Evolutionary conservation across 495 filamentous ascomycete species (phyloP), one percentile per base, ranked within the genome.

Genomic region (Glonium stellatum): DNA sequence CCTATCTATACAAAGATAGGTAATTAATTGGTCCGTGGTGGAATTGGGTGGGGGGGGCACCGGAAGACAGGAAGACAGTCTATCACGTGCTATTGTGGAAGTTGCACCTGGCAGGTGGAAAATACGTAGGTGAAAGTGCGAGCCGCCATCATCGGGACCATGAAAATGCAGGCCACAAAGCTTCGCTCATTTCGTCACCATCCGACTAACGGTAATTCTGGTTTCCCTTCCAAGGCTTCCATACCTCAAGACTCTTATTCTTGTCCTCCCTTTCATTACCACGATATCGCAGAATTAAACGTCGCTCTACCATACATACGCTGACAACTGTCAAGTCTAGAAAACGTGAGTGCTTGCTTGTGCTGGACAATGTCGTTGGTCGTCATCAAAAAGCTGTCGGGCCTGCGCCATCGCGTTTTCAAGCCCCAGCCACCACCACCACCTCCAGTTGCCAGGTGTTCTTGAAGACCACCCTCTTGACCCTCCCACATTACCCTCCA

Each of bases 181-280:
- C 27, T 31, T 31, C 27, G 27, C 27, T 59, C 60, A 67, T 67
- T 67, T 67, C 64, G 64, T 67, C 64, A 67, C 64, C 60, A 67
- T 50, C 47, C 63, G 18, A n/a, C 10, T 31, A 18, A 11, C 9
- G 41, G 23, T 46, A 57, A 52, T 63, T 60, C 64, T 63, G 60
- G 60, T 63, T 63, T 63, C 58, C 49, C 12, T 35, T 21, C 54
- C 27, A 15, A 35, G 23, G 37, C 35, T 39, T 12, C 1, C 44
- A 54, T 65, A 58, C 58, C 27, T 25, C 48, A 54, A 61, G 58
- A 54, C 35, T 19, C 18, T 34, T 44, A 53, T 39, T 41, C 11
- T 35, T 37, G 36, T 15, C 5, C 5, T 49, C 34, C 49, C 27
- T 6, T 15, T 25, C 21, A 51, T 15, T 8, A 27, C 25, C 19